Base-by-base conservation (phyloP, 2,329 filamentous ascomycete genomes). In the Neofusicoccum ribis region DNA sequence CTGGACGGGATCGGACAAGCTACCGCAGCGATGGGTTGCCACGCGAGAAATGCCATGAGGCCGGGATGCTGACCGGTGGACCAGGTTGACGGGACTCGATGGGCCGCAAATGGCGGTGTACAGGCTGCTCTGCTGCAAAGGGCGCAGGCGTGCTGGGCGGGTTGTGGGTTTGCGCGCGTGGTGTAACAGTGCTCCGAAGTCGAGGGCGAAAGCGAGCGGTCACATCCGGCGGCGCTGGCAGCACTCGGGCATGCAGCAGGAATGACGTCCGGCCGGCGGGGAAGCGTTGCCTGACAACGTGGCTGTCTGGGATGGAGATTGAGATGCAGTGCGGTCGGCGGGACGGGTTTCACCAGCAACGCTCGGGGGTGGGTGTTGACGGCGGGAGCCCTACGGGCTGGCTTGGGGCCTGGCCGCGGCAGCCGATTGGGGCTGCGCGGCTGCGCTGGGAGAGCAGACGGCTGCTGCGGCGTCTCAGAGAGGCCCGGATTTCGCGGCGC, bases 1-100 rank as follows among this genome's bases (percentile, higher is more conserved):
- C 39, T 43, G 43, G 41, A 63, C 39, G 52, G 43, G 49, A 62
- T 65, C 47, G 54, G 43, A 36, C 54, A 47, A 31, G 64, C 47
- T 65, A 51, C 66, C 65, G 56, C 36, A 41, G 31, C 43, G 47
- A 58, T 65, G 66, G 66, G 50, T 65, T 63, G 63, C 63, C 66
- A 67, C 66, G 66, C 63, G 66, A 65, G 47, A 52, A 58, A 58
- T 34, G 63, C 63, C 63, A 58, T 46, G 43, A 52, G 31, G 20
- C 37, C 62, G 66, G 58, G 50, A 58, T 56, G 39, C 6, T 31
- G 47, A 37, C 50, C 44, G 34, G 56, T 23, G 17, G 50, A 65
- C 63, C 63, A 39, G 62, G 65, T 65, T 43, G 56, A 41, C 50
- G 65, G 65, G 47, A 20, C 46, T 39, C 47, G 15, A 60, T 23